Evolutionary conservation across 345 rosid genomes (phyloP).

Genomic region (Rhizophora apiculata): DNA sequence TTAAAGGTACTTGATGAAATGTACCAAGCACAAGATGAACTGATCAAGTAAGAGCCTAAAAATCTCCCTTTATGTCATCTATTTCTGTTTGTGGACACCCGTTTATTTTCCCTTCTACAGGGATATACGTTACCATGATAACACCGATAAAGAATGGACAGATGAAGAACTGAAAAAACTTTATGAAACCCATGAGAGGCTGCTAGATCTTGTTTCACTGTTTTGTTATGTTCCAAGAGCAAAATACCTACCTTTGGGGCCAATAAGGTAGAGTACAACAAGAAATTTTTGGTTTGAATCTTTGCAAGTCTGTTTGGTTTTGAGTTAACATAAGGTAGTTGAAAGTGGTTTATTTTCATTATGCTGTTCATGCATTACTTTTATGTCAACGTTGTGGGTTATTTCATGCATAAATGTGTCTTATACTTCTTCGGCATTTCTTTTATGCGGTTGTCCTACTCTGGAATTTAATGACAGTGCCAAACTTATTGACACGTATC

Average conservation of each 20-base stretch:
- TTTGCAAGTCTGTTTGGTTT: not conserved
- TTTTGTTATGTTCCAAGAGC: constrained; percentile 94
- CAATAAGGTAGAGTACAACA: constrained; percentile 61
- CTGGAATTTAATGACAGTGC: constrained; percentile 50
- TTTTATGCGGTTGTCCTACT: constrained; percentile 2
- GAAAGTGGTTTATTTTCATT: too few relatives aligned
- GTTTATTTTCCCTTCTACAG: constrained; percentile 35
- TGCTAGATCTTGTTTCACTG: constrained; percentile 90
- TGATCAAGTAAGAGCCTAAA: constrained; percentile 70
- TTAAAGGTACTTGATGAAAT: constrained; percentile 92
- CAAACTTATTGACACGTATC: constrained; percentile 78
- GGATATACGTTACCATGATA: constrained; percentile 96
- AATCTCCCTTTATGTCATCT: not conserved
- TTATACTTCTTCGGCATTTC: not conserved
- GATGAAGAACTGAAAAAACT: constrained; percentile 95
- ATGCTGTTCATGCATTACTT: not conserved
- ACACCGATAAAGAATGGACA: constrained; percentile 94
- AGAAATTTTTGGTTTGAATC: not conserved
- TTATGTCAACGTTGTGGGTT: not conserved
- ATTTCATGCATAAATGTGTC: not conserved
- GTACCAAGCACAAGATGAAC: constrained; percentile 92
- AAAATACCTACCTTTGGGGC: constrained; percentile 92
- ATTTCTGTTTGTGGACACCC: constrained; percentile 1
- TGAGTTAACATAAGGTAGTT: too few relatives aligned
- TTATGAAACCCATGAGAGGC: constrained; percentile 88